phyloP scores from a whole-genome alignment of 306 rosid species.

The Sicyos baderoa region DNA sequence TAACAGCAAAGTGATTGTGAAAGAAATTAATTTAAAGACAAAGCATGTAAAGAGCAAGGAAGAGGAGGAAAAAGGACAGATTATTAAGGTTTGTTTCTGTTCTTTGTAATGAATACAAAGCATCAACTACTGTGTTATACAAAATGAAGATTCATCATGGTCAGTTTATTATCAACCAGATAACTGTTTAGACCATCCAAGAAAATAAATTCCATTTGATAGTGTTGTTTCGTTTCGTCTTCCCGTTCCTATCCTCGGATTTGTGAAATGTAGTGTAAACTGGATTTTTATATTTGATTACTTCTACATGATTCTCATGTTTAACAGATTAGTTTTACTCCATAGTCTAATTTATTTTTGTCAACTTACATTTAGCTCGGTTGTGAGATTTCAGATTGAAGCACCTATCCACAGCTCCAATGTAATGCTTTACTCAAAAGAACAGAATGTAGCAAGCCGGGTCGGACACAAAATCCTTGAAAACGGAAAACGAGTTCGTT shows the following conservation, averaged over 20 bases:
- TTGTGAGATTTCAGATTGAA: slow-evolving; percentile 49
- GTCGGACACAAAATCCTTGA: slow-evolving; percentile 88
- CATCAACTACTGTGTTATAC: not conserved
- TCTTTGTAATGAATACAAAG: not conserved
- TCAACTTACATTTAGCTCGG: not conserved
- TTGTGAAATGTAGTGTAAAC: not conserved
- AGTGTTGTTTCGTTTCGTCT: not conserved
- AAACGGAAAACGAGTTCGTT: slow-evolving; percentile 68
- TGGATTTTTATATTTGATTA: slow-evolving; percentile 9
- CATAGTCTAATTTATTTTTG: not conserved
- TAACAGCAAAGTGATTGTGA: slow-evolving; percentile 61
- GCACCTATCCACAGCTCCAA: slow-evolving; percentile 91
- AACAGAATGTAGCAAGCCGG: slow-evolving; percentile 78
- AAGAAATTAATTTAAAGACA: slow-evolving; percentile 77
- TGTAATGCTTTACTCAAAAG: slow-evolving; percentile 92
- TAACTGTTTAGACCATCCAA: not conserved
- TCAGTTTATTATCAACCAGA: not conserved
- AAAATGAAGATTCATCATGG: not conserved
- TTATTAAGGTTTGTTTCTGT: slow-evolving; percentile 53
- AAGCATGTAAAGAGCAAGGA: slow-evolving; percentile 81
- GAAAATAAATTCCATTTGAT: not conserved
- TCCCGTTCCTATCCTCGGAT: not conserved
- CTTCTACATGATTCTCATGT: slow-evolving; percentile 4
- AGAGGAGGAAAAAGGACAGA: slow-evolving; percentile 85
- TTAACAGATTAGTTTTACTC: not conserved